Percentiles rank a stretch among this genome's conserved stretches.
These are phyloP conservation scores for Scopulariopsis brevicaulis DNA, from an alignment of 2,329 filamentous ascomycete species.

Conservation along the genomic window DNA sequence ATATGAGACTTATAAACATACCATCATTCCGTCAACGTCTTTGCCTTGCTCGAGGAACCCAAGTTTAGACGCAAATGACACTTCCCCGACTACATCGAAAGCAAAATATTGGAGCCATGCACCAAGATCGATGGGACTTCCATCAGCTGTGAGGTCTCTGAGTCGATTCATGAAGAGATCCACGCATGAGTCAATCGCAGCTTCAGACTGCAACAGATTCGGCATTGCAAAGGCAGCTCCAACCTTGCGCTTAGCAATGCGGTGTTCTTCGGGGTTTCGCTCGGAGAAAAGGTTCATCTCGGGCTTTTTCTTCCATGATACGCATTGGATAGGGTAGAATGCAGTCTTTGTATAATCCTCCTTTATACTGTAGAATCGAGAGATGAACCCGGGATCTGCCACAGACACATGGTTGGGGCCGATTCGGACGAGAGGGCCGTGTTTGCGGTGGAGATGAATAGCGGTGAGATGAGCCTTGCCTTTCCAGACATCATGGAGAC, in stretches of 20 bases:
- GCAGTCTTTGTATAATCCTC: conserved; percentile 10
- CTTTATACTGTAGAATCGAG: conserved; percentile 15
- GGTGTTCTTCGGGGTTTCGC: conserved; percentile 9
- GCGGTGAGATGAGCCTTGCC: conserved; percentile 11
- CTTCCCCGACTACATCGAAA: conserved; percentile 19
- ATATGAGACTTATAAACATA: neutral
- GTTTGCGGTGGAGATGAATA: conserved; percentile 16
- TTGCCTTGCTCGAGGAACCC: conserved; percentile 19
- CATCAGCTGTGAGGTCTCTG: neutral
- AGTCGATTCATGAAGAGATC: neutral
- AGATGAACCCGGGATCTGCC: conserved; percentile 14
- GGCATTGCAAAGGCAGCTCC: neutral
- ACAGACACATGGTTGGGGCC: conserved; percentile 16
- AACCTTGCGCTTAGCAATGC: conserved; percentile 5
- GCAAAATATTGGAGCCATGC: conserved; percentile 6
- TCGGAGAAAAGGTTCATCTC: neutral
- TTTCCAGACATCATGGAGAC: conserved; percentile 11
- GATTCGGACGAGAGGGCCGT: conserved; percentile 18
- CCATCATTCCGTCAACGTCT: conserved; percentile 1
- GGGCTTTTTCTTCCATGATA: neutral
- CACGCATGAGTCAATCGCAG: neutral
- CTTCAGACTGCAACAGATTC: neutral
- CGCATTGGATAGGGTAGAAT: neutral
- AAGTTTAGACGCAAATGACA: conserved; percentile 20
- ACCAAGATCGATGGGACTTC: neutral